Conservation (phyloP, 2,329 filamentous ascomycete genomes). For the Fusarium tricinctum region DNA sequence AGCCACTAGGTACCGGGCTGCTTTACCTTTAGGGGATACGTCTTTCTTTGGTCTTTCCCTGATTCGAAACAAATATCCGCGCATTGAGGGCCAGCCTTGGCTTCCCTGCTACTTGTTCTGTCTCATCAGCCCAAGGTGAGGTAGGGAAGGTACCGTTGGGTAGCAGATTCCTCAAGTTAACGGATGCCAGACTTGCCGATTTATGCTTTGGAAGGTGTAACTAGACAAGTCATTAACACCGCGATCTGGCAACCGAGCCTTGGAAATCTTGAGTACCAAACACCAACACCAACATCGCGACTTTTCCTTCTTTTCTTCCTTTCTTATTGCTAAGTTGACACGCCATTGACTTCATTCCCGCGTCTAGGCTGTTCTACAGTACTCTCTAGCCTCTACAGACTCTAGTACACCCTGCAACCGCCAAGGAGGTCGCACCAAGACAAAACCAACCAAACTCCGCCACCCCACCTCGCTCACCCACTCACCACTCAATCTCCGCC, state of each 20-base stretch:
- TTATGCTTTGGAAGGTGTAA: constrained; percentile 23
- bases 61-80: constrained; percentile 39
- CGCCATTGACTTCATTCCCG: background rate
- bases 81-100: constrained; percentile 23
- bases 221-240: constrained; percentile 12
- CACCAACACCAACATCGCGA: constrained; percentile 1
- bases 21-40: constrained; percentile 18
- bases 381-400: background rate
- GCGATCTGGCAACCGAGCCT: constrained; percentile 5
- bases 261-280: constrained; percentile 11
- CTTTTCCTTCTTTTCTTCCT: background rate
- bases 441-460: constrained; percentile 37
- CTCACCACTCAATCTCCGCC: constrained; percentile 24
- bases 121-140: constrained; percentile 34
- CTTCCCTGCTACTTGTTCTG: constrained; percentile 38
- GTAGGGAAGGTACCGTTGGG: constrained; percentile 22
- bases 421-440: constrained; percentile 39
- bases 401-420: constrained; percentile 15
- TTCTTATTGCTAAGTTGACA: constrained; percentile 3
- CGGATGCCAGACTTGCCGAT: constrained; percentile 29
- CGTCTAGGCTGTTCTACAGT: background rate
- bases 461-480: constrained; percentile 30
- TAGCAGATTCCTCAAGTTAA: constrained; percentile 21
- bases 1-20: constrained; percentile 1
- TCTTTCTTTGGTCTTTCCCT: constrained; percentile 28